phyloP scores from a whole-genome alignment of 192 early-diverging fungal species.

The Helicostylum pulchrum region DNA sequence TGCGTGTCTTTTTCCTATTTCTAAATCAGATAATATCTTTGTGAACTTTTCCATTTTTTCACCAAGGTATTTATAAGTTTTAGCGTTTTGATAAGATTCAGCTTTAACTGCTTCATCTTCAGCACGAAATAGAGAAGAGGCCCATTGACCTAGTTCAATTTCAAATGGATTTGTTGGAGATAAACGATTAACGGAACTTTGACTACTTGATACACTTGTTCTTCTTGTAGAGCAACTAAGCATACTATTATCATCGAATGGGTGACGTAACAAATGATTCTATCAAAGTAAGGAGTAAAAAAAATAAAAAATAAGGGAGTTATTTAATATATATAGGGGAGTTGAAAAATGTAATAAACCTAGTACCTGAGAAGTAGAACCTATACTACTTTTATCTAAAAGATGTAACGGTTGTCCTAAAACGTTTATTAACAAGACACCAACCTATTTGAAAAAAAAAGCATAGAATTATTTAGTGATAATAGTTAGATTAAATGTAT shows the following conservation, averaged over 20 bases:
- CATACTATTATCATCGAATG: conserved; percentile 26
- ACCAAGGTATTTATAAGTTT: conserved; percentile 48
- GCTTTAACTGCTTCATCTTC: conserved; percentile 60
- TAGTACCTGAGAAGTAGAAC: not conserved
- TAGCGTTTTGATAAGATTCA: conserved; percentile 65
- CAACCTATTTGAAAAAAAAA: conserved; percentile 12
- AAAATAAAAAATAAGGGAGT: not conserved
- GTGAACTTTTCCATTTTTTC: conserved; percentile 20
- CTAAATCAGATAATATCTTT: conserved; percentile 34
- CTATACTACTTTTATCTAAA: not conserved
- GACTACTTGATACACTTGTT: conserved; percentile 33
- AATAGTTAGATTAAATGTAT: not conserved
- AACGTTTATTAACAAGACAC: conserved; percentile 15
- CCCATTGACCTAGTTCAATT: conserved; percentile 29
- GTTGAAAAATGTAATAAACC: not conserved
- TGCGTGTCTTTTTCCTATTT: conserved; percentile 54
- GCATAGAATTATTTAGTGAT: too few species aligned
- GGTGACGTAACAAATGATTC: conserved; percentile 18
- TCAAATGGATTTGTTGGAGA: conserved; percentile 20
- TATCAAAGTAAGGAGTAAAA: not conserved
- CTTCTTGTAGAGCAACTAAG: conserved; percentile 31
- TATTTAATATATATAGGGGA: not conserved
- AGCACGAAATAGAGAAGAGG: conserved; percentile 42
- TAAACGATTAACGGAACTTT: conserved; percentile 15
- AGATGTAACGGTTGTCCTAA: conserved; percentile 14